Evolutionary conservation across 164 flowering plant species (phyloP).

Genomic region (Warburgia ugandensis): DNA sequence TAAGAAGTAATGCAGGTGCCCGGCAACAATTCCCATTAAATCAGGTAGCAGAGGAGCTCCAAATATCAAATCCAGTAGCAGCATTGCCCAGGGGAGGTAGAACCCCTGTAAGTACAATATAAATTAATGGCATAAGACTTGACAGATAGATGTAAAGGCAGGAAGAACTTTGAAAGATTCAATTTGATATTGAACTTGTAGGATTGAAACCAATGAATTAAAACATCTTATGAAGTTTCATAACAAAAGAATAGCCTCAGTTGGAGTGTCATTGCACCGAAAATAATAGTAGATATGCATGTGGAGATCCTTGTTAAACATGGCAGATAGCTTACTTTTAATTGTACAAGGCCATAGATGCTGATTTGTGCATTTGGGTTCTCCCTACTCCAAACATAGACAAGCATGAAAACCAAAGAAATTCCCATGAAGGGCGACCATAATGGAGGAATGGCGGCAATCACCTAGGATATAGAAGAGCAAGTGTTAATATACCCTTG

Average conservation of each 20-base stretch:
- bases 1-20: constrained; percentile 46
- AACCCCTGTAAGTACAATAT: constrained; percentile 34
- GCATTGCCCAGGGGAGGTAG: constrained; percentile 50
- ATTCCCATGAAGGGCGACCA: constrained; percentile 33
- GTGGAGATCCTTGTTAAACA: background rate
- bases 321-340: constrained; percentile 32
- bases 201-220: background rate
- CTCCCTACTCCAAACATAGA: constrained; percentile 56
- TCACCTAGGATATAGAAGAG: constrained; percentile 19
- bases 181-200: background rate
- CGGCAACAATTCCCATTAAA: constrained; percentile 42
- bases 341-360: constrained; percentile 35
- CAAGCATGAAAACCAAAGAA: constrained; percentile 53
- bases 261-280: background rate
- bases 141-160: background rate
- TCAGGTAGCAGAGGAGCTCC: constrained; percentile 34
- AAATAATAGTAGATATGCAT: background rate
- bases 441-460: constrained; percentile 32
- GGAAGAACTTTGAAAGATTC: background rate
- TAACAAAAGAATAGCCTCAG: background rate
- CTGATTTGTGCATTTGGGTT: constrained; percentile 45
- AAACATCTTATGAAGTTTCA: background rate
- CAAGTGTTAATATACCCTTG: background rate
- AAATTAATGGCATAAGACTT: background rate
- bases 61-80: constrained; percentile 36